These are phyloP conservation scores for Kandelia obovata DNA, from an alignment of 345 rosid species.

Conservation along the genomic window DNA sequence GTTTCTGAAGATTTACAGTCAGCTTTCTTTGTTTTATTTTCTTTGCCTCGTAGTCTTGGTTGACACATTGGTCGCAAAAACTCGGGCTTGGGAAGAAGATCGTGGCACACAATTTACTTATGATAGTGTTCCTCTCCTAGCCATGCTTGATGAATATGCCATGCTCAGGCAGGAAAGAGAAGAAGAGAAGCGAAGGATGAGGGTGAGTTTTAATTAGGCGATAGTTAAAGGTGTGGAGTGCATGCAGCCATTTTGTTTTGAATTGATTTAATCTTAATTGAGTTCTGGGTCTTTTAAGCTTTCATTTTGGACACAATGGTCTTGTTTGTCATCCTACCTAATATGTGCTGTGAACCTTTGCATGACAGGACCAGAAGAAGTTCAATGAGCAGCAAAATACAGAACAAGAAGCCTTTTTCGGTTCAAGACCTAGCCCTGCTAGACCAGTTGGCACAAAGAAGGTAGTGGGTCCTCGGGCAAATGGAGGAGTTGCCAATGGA, in stretches of 20 bases:
- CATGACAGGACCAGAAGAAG: constrained; percentile 74
- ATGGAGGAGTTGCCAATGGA: constrained; percentile 74
- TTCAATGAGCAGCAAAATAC: constrained; percentile 67
- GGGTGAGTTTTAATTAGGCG: constrained; percentile 37
- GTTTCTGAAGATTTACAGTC: background rate
- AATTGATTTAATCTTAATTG: background rate
- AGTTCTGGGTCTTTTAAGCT: background rate
- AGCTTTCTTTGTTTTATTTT: background rate
- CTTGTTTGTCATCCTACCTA: background rate
- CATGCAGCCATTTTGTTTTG: background rate
- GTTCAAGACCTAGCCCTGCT: constrained; percentile 83
- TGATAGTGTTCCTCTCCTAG: constrained; percentile 89
- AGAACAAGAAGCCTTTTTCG: constrained; percentile 67
- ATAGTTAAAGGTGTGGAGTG: background rate
- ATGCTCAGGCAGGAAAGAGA: constrained; percentile 91
- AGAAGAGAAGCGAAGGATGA: constrained; percentile 80
- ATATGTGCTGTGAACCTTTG: background rate
- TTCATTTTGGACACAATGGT: background rate
- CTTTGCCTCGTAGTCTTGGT: constrained; percentile 52
- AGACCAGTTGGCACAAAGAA: constrained; percentile 62
- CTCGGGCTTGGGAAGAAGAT: constrained; percentile 85
- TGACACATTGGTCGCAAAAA: constrained; percentile 77
- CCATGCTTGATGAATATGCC: constrained; percentile 92
- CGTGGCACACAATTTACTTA: constrained; percentile 56
- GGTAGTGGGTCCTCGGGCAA: constrained; percentile 72